Evolutionary conservation across 2,329 filamentous ascomycete species (phyloP), one percentile per base, ranked within the genome.

Genomic region (Penicillium nordicum): DNA sequence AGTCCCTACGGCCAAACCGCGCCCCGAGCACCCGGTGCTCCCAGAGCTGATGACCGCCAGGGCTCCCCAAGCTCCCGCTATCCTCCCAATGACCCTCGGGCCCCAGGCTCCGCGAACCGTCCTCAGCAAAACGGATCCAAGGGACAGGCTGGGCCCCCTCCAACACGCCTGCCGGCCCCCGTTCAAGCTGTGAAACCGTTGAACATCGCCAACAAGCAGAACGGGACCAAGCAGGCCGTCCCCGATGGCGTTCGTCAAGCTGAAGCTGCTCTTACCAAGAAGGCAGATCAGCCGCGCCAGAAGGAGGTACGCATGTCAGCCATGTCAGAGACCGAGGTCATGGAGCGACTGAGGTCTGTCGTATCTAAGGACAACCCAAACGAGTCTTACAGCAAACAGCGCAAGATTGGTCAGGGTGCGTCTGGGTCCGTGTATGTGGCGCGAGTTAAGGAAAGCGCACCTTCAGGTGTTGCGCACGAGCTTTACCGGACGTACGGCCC

Each of bases 361-460:
- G 94, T 99, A 1, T 97, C 92, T 60, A 95, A 96, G 74, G 92
- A 96, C 58, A 92, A 96, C 70, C 94, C 94, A 51, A 89, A 95
- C 67, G 81, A 96, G 63, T 96, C 92, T 25, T 99, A 99, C 79
- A 93, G 92, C 69, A 99, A 99, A 80, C 94, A 97, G 78, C 97
- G 97, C 84, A 99, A 99, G 83, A 97, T 99, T 74, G 94, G 94
- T 21, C 94, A 99, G 74, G 94, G 94, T 76, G 94, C 94, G 54
- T 99, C 94, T 60, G 94, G 94, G 56, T 97, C 93, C 23, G 94
- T 99, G 46, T 99, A 99, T 70, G 93, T 99, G 60, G 94, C 94
- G 62, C 94, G 95, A 71, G 90, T 99, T 61, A 94, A 94, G 74
- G 90, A 96, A 70, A 87, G 84, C 55, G 90, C 93, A 2, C 83